Conservation (phyloP, 163 green algal species). For the Volvox carteri region DNA sequence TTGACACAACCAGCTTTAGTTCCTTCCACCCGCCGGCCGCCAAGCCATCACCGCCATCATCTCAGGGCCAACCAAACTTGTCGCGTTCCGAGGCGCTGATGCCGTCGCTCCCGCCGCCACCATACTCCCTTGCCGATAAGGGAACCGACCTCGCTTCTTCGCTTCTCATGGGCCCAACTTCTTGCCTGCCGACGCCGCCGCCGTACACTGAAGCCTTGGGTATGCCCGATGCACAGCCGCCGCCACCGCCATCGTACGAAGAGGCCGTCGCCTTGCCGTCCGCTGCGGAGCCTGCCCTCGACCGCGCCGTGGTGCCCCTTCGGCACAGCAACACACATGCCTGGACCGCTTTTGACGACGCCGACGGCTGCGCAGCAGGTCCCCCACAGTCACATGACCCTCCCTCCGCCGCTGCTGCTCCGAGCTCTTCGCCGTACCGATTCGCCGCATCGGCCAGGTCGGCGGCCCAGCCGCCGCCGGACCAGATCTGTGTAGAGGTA, state of each 20-base stretch:
- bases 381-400: not conserved
- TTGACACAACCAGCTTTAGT: not conserved
- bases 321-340: too few species aligned
- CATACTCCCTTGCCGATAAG: not conserved
- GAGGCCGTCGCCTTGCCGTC: not conserved
- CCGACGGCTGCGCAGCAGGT: not conserved
- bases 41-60: not conserved
- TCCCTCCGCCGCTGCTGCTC: not conserved
- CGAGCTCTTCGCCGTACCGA: not conserved
- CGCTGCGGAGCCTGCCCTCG: not conserved
- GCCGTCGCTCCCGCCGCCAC: not conserved
- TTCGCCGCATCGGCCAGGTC: not conserved
- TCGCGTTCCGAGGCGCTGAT: too few species aligned
- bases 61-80: not conserved
- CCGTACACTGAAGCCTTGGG: not conserved
- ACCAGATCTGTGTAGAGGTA: constrained; percentile 43
- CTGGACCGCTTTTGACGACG: not conserved
- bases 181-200: constrained; percentile 18
- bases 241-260: constrained; percentile 14
- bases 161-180: too few species aligned
- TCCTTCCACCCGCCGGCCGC: not conserved
- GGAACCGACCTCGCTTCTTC: not conserved
- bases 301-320: not conserved
- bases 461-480: not conserved
- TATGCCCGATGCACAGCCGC: not conserved